phyloP scores from a whole-genome alignment of 345 rosid species.

The Turnera subulata region DNA sequence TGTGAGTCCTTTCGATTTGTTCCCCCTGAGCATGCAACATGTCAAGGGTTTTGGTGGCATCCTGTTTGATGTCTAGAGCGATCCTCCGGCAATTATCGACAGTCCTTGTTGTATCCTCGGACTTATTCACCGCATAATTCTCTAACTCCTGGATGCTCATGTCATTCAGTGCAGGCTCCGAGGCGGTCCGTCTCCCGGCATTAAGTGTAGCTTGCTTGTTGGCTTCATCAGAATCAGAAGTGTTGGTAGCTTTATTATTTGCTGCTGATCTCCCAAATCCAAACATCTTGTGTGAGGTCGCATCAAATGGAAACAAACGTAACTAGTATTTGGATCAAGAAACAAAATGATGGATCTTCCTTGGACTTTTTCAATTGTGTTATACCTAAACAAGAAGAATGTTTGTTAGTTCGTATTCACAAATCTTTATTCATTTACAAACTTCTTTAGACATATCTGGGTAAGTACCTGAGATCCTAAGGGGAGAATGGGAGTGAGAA shows the following conservation, averaged over 20 bases:
- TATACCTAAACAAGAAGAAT: not conserved
- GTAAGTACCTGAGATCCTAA: conserved; percentile 2
- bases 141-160: conserved; percentile 30
- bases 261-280: conserved; percentile 54
- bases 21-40: conserved; percentile 33
- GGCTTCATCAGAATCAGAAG: conserved; percentile 25
- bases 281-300: conserved; percentile 42
- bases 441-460: too few relatives aligned
- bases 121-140: conserved; percentile 25
- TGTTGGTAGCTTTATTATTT: conserved; percentile 24
- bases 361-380: not conserved
- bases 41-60: conserved; percentile 29
- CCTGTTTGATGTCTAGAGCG: conserved; percentile 23
- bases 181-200: conserved; percentile 21
- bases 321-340: not conserved
- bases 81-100: conserved; percentile 25
- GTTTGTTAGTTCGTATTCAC: too few relatives aligned
- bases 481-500: not conserved
- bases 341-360: not conserved
- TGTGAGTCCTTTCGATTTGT: conserved; percentile 27
- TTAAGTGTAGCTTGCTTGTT: conserved; percentile 5
- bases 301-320: not conserved
- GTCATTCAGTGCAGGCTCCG: conserved; percentile 24
- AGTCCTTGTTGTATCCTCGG: conserved; percentile 23
- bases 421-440: too few relatives aligned